Percentiles rank a stretch among this genome's conserved stretches.
phyloP scores from a whole-genome alignment of 1,139 yeast species.

The Sugiyamaella castrensis region DNA sequence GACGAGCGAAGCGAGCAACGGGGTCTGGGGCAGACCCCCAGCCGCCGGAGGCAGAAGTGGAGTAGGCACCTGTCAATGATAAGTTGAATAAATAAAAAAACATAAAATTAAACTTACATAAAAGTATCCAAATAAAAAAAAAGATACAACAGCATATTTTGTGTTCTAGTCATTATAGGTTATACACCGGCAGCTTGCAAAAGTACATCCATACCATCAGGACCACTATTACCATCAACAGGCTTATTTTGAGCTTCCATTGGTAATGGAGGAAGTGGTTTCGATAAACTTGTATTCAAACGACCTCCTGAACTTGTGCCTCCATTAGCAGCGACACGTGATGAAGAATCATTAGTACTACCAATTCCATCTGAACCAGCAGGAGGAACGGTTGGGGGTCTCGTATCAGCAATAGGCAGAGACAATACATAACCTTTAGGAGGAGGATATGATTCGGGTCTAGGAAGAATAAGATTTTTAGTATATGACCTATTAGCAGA shows the following conservation, averaged over 20 bases:
- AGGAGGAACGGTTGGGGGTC: conserved; percentile 31
- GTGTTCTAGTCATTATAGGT: background rate
- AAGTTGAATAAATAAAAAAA: too few species aligned
- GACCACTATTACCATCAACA: background rate
- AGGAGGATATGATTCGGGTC: conserved; percentile 33
- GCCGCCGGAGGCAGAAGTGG: too few species aligned
- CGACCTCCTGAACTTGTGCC: conserved; percentile 4
- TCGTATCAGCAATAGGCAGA: conserved; percentile 30
- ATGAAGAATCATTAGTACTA: background rate
- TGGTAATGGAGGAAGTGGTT: conserved; percentile 38
- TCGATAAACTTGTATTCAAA: conserved; percentile 23
- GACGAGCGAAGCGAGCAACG: too few species aligned
- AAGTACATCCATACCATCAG: conserved; percentile 34
- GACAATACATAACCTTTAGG: conserved; percentile 23
- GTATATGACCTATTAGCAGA: conserved; percentile 32
- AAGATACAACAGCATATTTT: background rate
- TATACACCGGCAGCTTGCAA: conserved; percentile 36
- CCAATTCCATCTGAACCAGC: conserved; percentile 23
- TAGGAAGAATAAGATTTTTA: conserved; percentile 29
- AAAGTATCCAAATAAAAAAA: background rate
- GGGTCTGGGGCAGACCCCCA: too few species aligned
- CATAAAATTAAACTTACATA: background rate
- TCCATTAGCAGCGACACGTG: conserved; percentile 8
- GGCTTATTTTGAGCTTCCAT: conserved; percentile 22
- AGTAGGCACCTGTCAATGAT: too few species aligned